phyloP scores from a whole-genome alignment of 306 rosid species.

The Trifolium dubium region DNA sequence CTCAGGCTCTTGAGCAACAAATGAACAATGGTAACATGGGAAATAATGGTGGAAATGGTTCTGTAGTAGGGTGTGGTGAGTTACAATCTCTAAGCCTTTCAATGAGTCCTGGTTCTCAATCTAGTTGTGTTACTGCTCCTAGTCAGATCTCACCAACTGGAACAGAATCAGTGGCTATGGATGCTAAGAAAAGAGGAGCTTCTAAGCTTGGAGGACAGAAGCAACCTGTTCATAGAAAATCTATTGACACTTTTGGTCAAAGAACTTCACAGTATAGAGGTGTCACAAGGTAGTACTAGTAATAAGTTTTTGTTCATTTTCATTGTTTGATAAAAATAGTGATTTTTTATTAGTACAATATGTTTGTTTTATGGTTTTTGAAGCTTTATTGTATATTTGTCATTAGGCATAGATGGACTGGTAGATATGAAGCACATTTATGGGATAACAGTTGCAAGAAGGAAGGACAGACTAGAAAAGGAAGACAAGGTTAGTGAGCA shows the following conservation, averaged over 20 bases:
- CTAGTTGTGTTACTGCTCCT: constrained; percentile 85
- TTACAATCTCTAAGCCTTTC: constrained; percentile 77
- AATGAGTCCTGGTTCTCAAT: constrained; percentile 97
- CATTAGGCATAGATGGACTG: constrained; percentile 96
- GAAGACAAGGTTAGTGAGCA: constrained; percentile 82
- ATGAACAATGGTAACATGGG: constrained; percentile 38
- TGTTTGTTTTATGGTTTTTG: not conserved
- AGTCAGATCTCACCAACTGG: constrained; percentile 70
- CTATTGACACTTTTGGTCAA: constrained; percentile 95
- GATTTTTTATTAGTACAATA: not conserved
- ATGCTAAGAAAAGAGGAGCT: constrained; percentile 76
- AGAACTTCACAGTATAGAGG: constrained; percentile 98
- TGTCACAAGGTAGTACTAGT: constrained; percentile 58
- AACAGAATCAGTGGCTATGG: constrained; percentile 53
- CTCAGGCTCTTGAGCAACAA: constrained; percentile 54
- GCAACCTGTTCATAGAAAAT: constrained; percentile 92
- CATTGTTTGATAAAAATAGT: not conserved
- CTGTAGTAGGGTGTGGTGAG: constrained; percentile 54
- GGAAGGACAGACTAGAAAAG: constrained; percentile 98
- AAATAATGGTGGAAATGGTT: constrained; percentile 42
- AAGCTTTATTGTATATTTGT: not conserved
- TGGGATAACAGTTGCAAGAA: constrained; percentile 99
- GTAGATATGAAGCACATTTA: constrained; percentile 96
- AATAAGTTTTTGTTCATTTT: not conserved
- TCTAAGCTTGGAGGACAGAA: constrained; percentile 63